These are phyloP conservation scores for Fusarium staphyleae DNA, from an alignment of 2,329 filamentous ascomycete species.

Conservation along the genomic window DNA sequence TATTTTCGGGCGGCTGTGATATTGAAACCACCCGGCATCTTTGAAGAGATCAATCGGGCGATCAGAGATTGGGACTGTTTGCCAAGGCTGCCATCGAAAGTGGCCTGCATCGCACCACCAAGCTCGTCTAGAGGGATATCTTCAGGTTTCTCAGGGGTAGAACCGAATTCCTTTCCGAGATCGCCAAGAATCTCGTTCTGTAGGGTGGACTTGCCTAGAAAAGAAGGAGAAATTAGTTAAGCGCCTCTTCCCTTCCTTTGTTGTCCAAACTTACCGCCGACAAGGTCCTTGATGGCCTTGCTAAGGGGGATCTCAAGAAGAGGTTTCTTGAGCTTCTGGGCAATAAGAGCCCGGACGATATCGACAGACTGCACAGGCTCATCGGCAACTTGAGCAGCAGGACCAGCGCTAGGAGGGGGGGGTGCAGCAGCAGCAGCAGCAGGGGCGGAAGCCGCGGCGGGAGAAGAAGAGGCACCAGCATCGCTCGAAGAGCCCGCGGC, in stretches of 20 bases:
- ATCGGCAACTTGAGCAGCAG: constrained; percentile 86
- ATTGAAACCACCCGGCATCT: constrained; percentile 99
- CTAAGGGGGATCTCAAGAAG: constrained; percentile 85
- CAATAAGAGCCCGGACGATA: constrained; percentile 86
- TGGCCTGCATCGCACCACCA: constrained; percentile 92
- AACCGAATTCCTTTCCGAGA: constrained; percentile 97
- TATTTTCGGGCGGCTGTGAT: constrained; percentile 97
- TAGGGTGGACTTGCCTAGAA: constrained; percentile 90
- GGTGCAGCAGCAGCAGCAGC: constrained; percentile 63
- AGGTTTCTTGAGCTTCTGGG: constrained; percentile 97
- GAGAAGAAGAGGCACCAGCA: constrained; percentile 59
- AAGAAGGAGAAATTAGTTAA: constrained; percentile 19
- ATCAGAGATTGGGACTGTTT: constrained; percentile 95
- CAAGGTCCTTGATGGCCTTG: constrained; percentile 98
- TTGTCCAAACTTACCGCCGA: constrained; percentile 76
- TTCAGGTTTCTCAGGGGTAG: constrained; percentile 97
- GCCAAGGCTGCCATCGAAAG: constrained; percentile 98
- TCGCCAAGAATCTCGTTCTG: constrained; percentile 99
- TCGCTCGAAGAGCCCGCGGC: constrained; percentile 57
- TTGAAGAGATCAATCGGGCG: constrained; percentile 93
- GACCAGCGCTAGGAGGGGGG: constrained; percentile 76
- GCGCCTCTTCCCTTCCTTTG: background rate
- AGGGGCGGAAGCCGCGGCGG: constrained; percentile 61
- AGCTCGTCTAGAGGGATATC: constrained; percentile 96
- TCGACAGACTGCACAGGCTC: constrained; percentile 87